Percentiles rank a stretch among this genome's conserved stretches.
Conservation (phyloP, 768 basidiomycete genomes). For the Serendipita vermifera region DNA sequence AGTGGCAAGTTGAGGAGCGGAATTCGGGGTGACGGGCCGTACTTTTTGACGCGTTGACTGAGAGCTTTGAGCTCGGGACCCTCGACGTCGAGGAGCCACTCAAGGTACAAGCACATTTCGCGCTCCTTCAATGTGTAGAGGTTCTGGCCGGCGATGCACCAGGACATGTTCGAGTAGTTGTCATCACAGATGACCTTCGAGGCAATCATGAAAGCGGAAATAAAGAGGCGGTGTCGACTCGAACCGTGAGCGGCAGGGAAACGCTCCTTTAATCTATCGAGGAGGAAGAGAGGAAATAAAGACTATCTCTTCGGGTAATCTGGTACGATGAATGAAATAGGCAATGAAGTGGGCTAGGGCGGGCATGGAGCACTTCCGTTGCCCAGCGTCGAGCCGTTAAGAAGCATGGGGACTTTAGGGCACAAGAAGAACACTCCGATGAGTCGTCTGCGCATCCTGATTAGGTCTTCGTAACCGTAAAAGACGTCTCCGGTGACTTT, state of each 20-base stretch:
- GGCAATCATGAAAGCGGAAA: constrained; percentile 33
- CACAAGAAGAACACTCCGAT: constrained; percentile 79
- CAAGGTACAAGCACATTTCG: too few relatives aligned
- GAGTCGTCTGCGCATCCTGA: constrained; percentile 61
- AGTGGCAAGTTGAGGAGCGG: too few relatives aligned
- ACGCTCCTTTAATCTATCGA: constrained; percentile 30
- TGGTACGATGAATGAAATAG: constrained; percentile 75
- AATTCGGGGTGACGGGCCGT: too few relatives aligned
- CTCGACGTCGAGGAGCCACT: too few relatives aligned
- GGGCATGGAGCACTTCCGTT: too few relatives aligned
- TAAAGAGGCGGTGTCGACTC: constrained; percentile 33
- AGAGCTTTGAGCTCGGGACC: too few relatives aligned
- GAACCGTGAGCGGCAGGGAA: constrained; percentile 34
- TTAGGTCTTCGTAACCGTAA: constrained; percentile 64
- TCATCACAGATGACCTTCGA: constrained; percentile 28
- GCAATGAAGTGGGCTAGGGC: constrained; percentile 67
- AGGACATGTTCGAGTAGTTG: constrained; percentile 35
- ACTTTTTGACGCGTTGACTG: too few relatives aligned
- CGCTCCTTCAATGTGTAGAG: constrained; percentile 26
- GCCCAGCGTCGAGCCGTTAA: constrained; percentile 3
- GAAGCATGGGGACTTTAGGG: constrained; percentile 57
- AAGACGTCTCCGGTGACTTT: too few relatives aligned
- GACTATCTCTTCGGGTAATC: constrained; percentile 54
- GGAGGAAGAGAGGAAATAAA: constrained; percentile 29
- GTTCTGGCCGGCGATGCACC: constrained; percentile 33